Conservation (phyloP, 805 yeast species). For the Scheffersomyces spartinae region DNA sequence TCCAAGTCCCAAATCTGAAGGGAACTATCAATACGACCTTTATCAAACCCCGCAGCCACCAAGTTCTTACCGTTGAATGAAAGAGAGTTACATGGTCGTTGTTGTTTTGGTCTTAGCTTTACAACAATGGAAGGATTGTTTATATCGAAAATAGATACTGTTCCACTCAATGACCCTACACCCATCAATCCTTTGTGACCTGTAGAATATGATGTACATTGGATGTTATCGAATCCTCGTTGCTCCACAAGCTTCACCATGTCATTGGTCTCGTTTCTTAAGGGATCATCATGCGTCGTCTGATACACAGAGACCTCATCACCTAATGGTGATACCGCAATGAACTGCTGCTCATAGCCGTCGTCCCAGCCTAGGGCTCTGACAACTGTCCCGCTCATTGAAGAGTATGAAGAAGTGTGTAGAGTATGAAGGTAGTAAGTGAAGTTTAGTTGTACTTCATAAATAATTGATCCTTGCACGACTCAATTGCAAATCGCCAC, state of each 20-base stretch:
- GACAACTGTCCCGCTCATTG: constrained; percentile 50
- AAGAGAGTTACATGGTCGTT: constrained; percentile 64
- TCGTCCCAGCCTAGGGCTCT: constrained; percentile 50
- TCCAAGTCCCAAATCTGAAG: constrained; percentile 72
- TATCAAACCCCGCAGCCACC: constrained; percentile 70
- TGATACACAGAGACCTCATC: constrained; percentile 66
- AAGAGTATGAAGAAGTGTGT: neutral
- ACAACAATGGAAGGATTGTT: constrained; percentile 24
- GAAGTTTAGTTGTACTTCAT: too few relatives aligned
- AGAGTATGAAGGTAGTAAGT: too few relatives aligned
- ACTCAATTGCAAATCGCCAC: too few relatives aligned
- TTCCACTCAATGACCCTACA: constrained; percentile 67
- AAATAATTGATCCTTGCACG: too few relatives aligned
- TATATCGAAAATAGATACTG: constrained; percentile 51
- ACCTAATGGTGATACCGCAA: constrained; percentile 66
- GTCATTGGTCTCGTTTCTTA: constrained; percentile 40
- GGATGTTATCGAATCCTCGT: constrained; percentile 64
- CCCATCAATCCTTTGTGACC: constrained; percentile 48
- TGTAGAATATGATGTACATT: constrained; percentile 54
- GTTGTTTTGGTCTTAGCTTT: constrained; percentile 47
- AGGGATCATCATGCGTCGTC: constrained; percentile 33
- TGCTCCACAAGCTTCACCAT: constrained; percentile 40
- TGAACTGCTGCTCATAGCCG: constrained; percentile 43
- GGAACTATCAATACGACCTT: constrained; percentile 65
- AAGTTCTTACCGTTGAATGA: constrained; percentile 56